Evolutionary conservation across 371 early-diverging fungal species (phyloP).

Genomic region (Mortierella sp.): DNA sequence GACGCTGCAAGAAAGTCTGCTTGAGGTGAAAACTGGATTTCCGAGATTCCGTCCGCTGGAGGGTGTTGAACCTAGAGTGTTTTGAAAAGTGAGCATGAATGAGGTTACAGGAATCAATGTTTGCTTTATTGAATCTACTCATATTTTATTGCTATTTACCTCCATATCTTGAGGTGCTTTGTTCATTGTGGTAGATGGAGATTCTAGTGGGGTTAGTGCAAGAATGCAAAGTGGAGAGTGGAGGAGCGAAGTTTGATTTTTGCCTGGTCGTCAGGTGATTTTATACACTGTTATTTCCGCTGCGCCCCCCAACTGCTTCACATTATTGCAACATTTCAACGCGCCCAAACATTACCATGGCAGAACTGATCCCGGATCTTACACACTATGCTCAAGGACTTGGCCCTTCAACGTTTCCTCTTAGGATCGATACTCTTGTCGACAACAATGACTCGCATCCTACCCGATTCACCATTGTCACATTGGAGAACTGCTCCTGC

Average conservation of each 20-base stretch:
- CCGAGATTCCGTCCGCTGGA: constrained; percentile 88
- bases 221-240: background rate
- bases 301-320: background rate
- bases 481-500: constrained; percentile 12
- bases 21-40: constrained; percentile 82
- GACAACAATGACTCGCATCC: background rate
- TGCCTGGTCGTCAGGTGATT: background rate
- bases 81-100: background rate
- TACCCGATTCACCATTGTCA: constrained; percentile 22
- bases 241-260: background rate
- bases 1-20: constrained; percentile 88
- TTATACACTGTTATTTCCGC: background rate
- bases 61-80: constrained; percentile 70
- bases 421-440: background rate
- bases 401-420: constrained; percentile 33
- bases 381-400: constrained; percentile 38
- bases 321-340: background rate
- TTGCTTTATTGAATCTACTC: background rate
- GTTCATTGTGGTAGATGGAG: constrained; percentile 11
- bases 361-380: constrained; percentile 44
- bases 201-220: too few species aligned
- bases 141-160: constrained; percentile 18
- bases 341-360: background rate
- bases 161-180: constrained; percentile 52
- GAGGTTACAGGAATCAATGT: background rate